Base-by-base conservation (phyloP, 2,329 filamentous ascomycete species). In the Colletotrichum cuscutae region DNA sequence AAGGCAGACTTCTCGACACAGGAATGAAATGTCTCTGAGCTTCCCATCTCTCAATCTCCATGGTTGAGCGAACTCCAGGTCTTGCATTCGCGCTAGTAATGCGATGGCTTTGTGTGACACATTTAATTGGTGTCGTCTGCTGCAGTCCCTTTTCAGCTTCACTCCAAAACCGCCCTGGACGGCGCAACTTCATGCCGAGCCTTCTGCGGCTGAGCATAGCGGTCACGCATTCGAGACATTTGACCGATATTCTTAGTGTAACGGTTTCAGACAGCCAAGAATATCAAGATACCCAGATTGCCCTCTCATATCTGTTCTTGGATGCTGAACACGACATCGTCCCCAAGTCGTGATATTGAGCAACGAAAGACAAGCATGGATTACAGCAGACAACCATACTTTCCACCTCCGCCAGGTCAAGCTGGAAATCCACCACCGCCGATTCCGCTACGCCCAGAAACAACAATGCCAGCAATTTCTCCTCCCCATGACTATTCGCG, bases 331-430 rank as follows among this genome's bases (percentile, higher is more conserved):
- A 49, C 19, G 12, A 2, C 42, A 49, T 49, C 8, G 4, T 22
- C 19, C 19, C 1, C 42, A n/a, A 22, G 42, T 49, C 42, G 42
- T 22, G 42, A 49, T 49, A n/a, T 9, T 8, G 19, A 49, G 19
- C 42, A 9, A 6, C 19, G 60, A 52, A 19, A 35, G 32, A 19
- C 13, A 19, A 37, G 13, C 26, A 64, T 42, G 54, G 35, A 60
- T 49, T 19, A 65, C 5, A 42, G 9, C 30, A 26, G 28, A 58
- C 52, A 53, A 2, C 64, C 57, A 4, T 71, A 71, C 5, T 71
- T 68, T 19, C 69, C 69, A 6, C 69, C 65, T 19, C 65, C 69
- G 24, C 65, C 69, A 5, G 69, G 58, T 1, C 69, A 62, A n/a
- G 6, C 22, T 19, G 69, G 37, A 15, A 35, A 58, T n/a, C 30